Evolutionary conservation across 2,329 filamentous ascomycete species (phyloP), one percentile per base, ranked within the genome.

Genomic region (Penicillium sclerotigenum): DNA sequence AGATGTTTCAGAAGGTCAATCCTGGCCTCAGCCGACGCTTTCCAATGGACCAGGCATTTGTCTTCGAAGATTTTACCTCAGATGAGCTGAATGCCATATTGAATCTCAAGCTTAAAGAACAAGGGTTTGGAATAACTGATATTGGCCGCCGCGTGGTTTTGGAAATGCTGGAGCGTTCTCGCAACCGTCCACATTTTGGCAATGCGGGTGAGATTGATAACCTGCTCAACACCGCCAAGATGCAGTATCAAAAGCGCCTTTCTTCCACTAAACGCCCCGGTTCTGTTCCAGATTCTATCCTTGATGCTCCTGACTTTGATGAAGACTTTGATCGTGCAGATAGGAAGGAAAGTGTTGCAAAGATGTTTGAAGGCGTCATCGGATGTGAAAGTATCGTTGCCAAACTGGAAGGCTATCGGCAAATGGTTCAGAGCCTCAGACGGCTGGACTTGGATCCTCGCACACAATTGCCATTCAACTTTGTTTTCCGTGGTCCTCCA

Each of bases 171-270:
- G 72, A 74, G 7, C 79, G 86, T 4, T 80, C 82, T 1, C 81
- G 87, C 0, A 87, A 87, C 60, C 78, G 83, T 0, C 81, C 81
- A 0, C 82, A 88, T 59, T 90, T 89, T 67, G 84, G 89, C 1
- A 92, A 93, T 63, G 88, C 84, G 0, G 84, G 87, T 0, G 88
- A 90, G 59, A 82, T 94, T 18, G 87, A 93, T 45, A 88, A 82
- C n/a, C 67, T 90, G 0, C 74, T 90, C 0, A 78, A 83, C 47
- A 68, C 69, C 0, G 82, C 86, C 0, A 88, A 88, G 59, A 66
- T 71, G 5, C 62, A 70, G 1, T 78, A 82, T 58, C 81, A 84
- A 56, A 71, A 75, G 52, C 74, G 82, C 24, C 54, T 75, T 10
- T 68, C 65, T 22, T 59, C 48, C 6, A n/a, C 24, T 22, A 16